Conservation (phyloP, 2,329 filamentous ascomycete species). For the Colletotrichum sp. region DNA sequence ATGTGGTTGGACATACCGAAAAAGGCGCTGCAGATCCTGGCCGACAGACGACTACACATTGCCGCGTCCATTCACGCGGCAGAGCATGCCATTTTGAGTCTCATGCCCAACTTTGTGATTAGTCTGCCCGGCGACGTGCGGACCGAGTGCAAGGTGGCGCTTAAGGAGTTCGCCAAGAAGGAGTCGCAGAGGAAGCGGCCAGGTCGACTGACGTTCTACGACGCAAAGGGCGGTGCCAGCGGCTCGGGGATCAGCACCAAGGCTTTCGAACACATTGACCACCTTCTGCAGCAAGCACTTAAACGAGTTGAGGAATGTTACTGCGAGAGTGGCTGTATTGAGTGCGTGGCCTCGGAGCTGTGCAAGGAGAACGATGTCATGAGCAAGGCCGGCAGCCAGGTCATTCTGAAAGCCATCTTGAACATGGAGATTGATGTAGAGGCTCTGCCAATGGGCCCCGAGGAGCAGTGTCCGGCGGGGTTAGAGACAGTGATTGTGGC, state of each 20-base stretch:
- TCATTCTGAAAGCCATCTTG: constrained; percentile 79
- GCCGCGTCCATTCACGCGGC: constrained; percentile 93
- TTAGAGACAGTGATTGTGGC: constrained; percentile 85
- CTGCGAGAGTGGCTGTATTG: constrained; percentile 82
- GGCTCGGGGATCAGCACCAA: constrained; percentile 90
- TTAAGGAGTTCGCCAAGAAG: constrained; percentile 82
- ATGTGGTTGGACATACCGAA: constrained; percentile 96
- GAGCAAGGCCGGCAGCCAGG: constrained; percentile 86
- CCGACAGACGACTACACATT: constrained; percentile 74
- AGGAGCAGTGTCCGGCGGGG: constrained; percentile 70
- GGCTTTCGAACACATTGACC: constrained; percentile 90
- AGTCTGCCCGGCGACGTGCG: constrained; percentile 89
- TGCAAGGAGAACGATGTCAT: constrained; percentile 91
- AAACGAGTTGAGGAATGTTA: constrained; percentile 76
- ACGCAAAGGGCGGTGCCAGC: constrained; percentile 84
- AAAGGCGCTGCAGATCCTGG: constrained; percentile 78
- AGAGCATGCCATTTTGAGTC: constrained; percentile 85
- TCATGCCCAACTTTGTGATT: constrained; percentile 91
- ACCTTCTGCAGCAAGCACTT: constrained; percentile 77
- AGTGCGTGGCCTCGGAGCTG: constrained; percentile 85
- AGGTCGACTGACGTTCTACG: constrained; percentile 90
- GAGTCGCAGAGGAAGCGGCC: constrained; percentile 80
- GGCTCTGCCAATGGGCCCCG: constrained; percentile 83
- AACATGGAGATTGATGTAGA: constrained; percentile 83
- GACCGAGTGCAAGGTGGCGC: constrained; percentile 89